Evolutionary conservation across 139 green algal species (phyloP), one percentile per base, ranked within the genome.

Genomic region (Picochlorum sp.): DNA sequence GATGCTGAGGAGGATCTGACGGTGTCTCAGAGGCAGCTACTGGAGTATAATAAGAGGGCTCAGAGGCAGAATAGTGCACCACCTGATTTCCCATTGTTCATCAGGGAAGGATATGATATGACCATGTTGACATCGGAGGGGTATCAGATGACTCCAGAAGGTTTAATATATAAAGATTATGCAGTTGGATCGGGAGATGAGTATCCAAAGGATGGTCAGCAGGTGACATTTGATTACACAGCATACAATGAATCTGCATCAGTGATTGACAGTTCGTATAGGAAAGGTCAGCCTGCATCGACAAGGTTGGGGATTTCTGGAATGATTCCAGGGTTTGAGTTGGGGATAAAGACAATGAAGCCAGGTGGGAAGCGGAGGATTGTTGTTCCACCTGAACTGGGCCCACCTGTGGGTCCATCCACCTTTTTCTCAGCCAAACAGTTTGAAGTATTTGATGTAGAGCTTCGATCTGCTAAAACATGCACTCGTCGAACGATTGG

Each of bases 351-450:
- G 34, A 70, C 52, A n/a, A 99, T 98, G 94, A 73, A 75, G 45
- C 60, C 76, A 4, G 94, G 94, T 2, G 88, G 87, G 28, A 86
- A 86, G 73, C 72, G 94, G 31, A 68, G 94, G 13, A 80, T 99
- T 49, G 80, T 99, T 57, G 86, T 98, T 18, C 88, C 94, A 0
- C 94, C 94, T 2, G 88, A 89, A 34, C 83, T 99, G 14, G 94
- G 94, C 1, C 94, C 94, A 0, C 94, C 94, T n/a, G 85, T 95
- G 2, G 94, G 94, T 3, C 94, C 94, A 4, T 85, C 79, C 11
- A 99, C 94, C 20, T 99, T 99, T 70, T 99, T 99, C 82, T 92
- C 78, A 24, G 86, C 91, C 55, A 98, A 97, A 82, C 94, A 99
- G 78, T 99, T 88, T 59, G 89, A 96, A 80, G 91, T 98, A 44